Evolutionary conservation across 2,329 filamentous ascomycete species (phyloP).

Genomic region (Pseudophaeomoniella oleicola): DNA sequence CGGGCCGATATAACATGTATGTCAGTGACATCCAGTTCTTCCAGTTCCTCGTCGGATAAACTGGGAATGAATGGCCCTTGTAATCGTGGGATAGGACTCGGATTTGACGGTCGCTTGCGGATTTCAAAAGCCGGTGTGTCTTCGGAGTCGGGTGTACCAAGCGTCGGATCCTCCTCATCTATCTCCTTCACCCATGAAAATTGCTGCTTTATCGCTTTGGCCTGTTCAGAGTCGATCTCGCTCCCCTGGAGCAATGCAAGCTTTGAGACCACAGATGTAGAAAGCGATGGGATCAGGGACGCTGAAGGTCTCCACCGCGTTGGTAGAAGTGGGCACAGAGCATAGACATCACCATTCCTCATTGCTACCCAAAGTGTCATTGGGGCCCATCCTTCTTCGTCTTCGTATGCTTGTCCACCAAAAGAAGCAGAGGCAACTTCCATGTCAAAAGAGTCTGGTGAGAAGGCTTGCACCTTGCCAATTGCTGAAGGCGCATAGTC

Average conservation of each 20-base stretch:
- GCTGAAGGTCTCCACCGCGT: constrained; percentile 69
- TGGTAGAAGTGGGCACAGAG: constrained; percentile 78
- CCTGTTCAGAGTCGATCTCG: constrained; percentile 26
- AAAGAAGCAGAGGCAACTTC: constrained; percentile 85
- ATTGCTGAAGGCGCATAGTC: constrained; percentile 67
- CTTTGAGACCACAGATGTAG: constrained; percentile 67
- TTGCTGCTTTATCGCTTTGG: constrained; percentile 37
- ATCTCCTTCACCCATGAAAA: constrained; percentile 44
- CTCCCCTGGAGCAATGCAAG: constrained; percentile 31
- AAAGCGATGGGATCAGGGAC: constrained; percentile 66
- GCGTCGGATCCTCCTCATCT: constrained; percentile 36
- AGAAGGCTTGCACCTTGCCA: constrained; percentile 66
- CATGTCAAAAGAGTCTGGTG: constrained; percentile 82
- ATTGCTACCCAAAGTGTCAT: constrained; percentile 98
- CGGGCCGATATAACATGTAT: constrained; percentile 41
- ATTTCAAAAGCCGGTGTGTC: constrained; percentile 32
- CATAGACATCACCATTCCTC: constrained; percentile 83
- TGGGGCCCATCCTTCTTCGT: constrained; percentile 63
- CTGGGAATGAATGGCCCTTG: constrained; percentile 47
- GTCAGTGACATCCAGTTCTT: constrained; percentile 44
- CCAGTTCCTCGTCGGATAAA: constrained; percentile 33
- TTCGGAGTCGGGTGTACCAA: constrained; percentile 12
- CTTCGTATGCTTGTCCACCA: constrained; percentile 49
- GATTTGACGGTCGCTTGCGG: constrained; percentile 38
- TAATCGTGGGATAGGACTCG: constrained; percentile 41